phyloP scores from a whole-genome alignment of 140 eudicot genomes.

The Anethum foeniculum region DNA sequence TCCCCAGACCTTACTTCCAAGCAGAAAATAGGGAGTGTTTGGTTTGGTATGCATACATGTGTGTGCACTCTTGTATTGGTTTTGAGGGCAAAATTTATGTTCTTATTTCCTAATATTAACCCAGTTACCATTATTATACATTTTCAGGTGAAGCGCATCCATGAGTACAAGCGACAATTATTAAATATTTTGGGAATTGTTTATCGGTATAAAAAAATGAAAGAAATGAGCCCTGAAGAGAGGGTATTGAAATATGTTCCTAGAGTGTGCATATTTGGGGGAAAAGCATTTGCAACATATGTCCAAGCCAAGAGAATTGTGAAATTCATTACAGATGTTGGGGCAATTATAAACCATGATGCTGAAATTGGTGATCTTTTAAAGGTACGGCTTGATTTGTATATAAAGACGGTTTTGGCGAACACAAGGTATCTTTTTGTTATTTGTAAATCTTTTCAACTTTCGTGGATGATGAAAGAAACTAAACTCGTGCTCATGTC shows the following conservation, averaged over 20 bases:
- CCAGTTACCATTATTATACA: background rate
- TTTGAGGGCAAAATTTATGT: background rate
- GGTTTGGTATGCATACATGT: background rate
- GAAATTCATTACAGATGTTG: constrained; percentile 90
- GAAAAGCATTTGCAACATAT: constrained; percentile 96
- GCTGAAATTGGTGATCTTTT: constrained; percentile 87
- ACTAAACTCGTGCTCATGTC: background rate
- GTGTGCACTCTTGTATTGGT: background rate
- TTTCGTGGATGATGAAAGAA: background rate
- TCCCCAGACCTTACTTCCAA: background rate
- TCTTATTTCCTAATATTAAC: background rate
- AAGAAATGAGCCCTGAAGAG: constrained; percentile 75
- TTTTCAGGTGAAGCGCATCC: constrained; percentile 82
- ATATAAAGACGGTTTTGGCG: background rate
- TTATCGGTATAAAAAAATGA: constrained; percentile 88
- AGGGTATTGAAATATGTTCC: constrained; percentile 70
- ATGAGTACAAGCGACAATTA: constrained; percentile 82
- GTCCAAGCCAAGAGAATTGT: constrained; percentile 96
- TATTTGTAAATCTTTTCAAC: background rate
- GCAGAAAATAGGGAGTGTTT: background rate
- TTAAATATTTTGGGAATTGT: constrained; percentile 85
- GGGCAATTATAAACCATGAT: constrained; percentile 80
- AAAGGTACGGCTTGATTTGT: constrained; percentile 38
- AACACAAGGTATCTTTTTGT: background rate
- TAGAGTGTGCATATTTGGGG: constrained; percentile 94